phyloP scores from a whole-genome alignment of 257 asterid genomes.

The Salvia splendens region DNA sequence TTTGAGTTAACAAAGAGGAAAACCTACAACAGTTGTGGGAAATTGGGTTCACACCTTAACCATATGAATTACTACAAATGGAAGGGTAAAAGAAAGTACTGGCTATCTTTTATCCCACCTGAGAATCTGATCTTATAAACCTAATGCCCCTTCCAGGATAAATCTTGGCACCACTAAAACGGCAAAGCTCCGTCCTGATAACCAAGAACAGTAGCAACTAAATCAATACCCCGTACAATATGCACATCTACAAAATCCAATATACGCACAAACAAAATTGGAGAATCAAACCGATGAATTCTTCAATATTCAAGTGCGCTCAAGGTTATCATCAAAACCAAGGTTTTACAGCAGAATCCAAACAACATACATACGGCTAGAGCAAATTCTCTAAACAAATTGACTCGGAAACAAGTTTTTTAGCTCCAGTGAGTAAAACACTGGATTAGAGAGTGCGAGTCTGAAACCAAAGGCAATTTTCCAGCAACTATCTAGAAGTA shows the following conservation, averaged over 20 bases:
- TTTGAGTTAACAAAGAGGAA: conserved; percentile 82
- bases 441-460: neutral
- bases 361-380: neutral
- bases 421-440: neutral
- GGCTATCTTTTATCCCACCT: conserved; percentile 37
- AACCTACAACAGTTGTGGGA: conserved; percentile 41
- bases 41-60: neutral
- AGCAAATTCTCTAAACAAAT: neutral
- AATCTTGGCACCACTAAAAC: conserved; percentile 80
- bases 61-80: neutral
- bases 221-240: neutral
- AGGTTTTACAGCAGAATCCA: neutral
- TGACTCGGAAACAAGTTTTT: neutral
- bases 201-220: neutral
- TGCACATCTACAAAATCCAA: neutral
- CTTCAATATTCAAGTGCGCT: no score
- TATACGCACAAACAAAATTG: no score
- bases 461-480: neutral
- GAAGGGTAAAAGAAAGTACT: neutral
- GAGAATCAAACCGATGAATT: no score
- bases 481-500: neutral
- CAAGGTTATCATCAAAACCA: neutral
- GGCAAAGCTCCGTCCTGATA: conserved; percentile 78
- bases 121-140: conserved; percentile 71
- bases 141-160: conserved; percentile 85